Evolutionary conservation across 2,329 filamentous ascomycete genomes (phyloP), one percentile per base, ranked within the genome.

Genomic region (Trichoderma semiorbis): DNA sequence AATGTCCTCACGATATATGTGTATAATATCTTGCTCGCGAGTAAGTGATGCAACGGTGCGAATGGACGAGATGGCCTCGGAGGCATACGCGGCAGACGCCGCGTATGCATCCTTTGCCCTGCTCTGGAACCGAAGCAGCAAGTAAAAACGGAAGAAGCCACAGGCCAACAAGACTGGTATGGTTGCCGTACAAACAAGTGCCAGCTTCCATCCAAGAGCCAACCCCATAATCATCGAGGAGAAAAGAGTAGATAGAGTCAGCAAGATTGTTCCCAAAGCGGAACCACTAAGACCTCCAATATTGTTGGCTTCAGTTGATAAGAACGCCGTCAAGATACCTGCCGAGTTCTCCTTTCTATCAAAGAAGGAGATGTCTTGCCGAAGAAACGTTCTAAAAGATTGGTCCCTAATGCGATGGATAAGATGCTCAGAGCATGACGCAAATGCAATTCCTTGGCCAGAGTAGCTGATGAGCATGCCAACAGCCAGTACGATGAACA

Each of bases 361-460:
- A 76, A 98, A 99, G 81, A 95, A 98, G 32, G 90, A 85, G 72
- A 98, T 95, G 74, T 98, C 96, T 81, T 98, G 95, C 74, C 95
- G 92, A 66, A 98, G 89, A 84, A 98, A 94, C 28, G 91, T 87
- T 36, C 95, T 88, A 85, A 99, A 98, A 7, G 94, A 92, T 71
- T 86, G 86, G 80, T 96, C 90, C 76, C 96, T 90, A 1, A 95
- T 93, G 24, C 94, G 90, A 79, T 93, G 93, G 69, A 98, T 88
- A 28, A 98, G 87, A 53, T 90, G 88, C 83, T 97, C 93, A n/a
- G 94, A 96, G 83, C 93, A 95, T 77, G 90, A 90, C 21, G 94
- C 95, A 76, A 98, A 95, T 2, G 91, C 85, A 66, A 92, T 77
- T 65, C 94, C 94, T 77, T 95, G 92, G 7, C 83, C 81, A 24